A percentile compares a stretch with the other conserved stretches of the same genome.
These are phyloP conservation scores for Botrytis squamosa DNA, from an alignment of 2,329 filamentous ascomycete genomes.

Conservation along the genomic window DNA sequence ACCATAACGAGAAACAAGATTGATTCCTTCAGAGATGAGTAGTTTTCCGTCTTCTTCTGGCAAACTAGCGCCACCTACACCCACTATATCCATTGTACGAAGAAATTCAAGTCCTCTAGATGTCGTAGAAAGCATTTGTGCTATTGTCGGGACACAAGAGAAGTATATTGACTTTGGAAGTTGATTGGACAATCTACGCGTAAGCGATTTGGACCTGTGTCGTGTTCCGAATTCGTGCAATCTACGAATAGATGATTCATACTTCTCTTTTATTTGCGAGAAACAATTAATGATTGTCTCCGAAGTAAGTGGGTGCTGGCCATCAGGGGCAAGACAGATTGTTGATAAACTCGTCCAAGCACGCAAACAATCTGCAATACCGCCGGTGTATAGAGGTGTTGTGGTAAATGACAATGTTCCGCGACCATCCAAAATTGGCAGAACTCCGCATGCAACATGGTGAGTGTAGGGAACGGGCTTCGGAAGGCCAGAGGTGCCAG, in stretches of 20 bases:
- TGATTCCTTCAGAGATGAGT: constrained; percentile 51
- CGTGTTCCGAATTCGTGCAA: background rate
- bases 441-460: constrained; percentile 52
- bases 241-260: background rate
- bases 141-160: constrained; percentile 59
- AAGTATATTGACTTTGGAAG: constrained; percentile 47
- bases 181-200: background rate
- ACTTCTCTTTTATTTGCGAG: background rate
- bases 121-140: constrained; percentile 52
- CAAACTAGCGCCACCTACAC: constrained; percentile 62
- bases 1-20: constrained; percentile 61
- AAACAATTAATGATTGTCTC: constrained; percentile 9
- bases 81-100: constrained; percentile 57
- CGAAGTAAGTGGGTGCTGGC: constrained; percentile 41
- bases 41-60: constrained; percentile 51
- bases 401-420: constrained; percentile 57
- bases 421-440: constrained; percentile 44
- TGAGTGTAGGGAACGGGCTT: constrained; percentile 62
- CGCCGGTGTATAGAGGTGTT: constrained; percentile 65
- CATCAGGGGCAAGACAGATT: constrained; percentile 63
- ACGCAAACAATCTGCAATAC: constrained; percentile 60
- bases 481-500: constrained; percentile 62
- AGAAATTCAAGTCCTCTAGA: constrained; percentile 45
- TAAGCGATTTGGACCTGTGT: background rate
- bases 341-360: constrained; percentile 59